A percentile compares a stretch with the other conserved stretches of the same genome.
Conservation (phyloP, 495 filamentous ascomycete genomes). For the Aspergillus heteromorphus region DNA sequence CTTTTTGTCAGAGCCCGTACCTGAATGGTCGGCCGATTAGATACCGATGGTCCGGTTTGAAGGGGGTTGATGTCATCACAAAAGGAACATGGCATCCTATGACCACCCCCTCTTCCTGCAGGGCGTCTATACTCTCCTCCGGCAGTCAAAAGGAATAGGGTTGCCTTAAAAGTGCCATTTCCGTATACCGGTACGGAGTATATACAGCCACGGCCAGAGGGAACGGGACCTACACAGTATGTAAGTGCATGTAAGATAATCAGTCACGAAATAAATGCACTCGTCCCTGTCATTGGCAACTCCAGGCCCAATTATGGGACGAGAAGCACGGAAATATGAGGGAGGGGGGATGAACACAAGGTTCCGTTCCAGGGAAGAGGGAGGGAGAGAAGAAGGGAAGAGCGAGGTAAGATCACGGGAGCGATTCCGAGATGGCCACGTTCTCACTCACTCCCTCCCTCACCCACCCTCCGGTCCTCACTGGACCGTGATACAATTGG, state of each 20-base stretch:
- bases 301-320: neutral
- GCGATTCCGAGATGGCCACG: constrained; percentile 7
- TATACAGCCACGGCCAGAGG: neutral
- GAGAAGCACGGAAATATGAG: neutral
- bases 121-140: neutral
- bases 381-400: neutral
- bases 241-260: neutral
- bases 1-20: neutral
- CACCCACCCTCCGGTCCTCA: neutral
- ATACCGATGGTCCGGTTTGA: neutral
- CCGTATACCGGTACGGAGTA: neutral
- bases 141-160: neutral
- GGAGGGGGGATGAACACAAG: neutral
- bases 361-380: neutral
- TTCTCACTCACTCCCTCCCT: neutral
- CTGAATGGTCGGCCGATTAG: neutral
- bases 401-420: neutral
- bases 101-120: neutral
- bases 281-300: neutral
- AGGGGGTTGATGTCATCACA: constrained; percentile 5
- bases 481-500: neutral
- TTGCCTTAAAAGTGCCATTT: constrained; percentile 3
- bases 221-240: no score
- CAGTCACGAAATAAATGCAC: neutral
- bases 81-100: neutral